Percentiles rank a stretch among this genome's conserved stretches.
Evolutionary conservation across 1,139 yeast species (phyloP).

Genomic region (Diutina mesorugosa): DNA sequence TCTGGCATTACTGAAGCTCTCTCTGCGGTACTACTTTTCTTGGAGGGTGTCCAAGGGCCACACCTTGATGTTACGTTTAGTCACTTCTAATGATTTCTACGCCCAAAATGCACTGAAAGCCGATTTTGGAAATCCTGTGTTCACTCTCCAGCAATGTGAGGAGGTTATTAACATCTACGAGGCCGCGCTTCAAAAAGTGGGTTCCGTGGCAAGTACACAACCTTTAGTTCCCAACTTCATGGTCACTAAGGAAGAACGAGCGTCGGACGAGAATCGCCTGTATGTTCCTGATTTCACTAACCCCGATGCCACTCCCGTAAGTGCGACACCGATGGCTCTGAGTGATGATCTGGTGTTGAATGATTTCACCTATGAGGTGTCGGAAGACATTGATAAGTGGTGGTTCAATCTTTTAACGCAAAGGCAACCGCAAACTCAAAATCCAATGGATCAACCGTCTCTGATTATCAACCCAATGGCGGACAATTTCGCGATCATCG

Average conservation of each 20-base stretch:
- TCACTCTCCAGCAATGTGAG: constrained; percentile 13
- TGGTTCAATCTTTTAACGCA: neutral
- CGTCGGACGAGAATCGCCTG: neutral
- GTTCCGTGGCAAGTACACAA: neutral
- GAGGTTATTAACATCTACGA: constrained; percentile 11
- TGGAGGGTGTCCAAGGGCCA: constrained; percentile 36
- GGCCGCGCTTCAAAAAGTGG: constrained; percentile 7
- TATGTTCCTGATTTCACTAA: neutral
- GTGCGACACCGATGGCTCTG: neutral
- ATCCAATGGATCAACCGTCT: neutral
- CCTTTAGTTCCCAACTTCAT: neutral
- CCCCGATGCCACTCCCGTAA: neutral
- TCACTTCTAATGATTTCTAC: constrained; percentile 18
- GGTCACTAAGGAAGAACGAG: neutral
- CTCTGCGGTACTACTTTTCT: constrained; percentile 30
- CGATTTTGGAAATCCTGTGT: constrained; percentile 5
- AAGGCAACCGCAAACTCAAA: neutral
- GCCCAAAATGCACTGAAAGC: constrained; percentile 9
- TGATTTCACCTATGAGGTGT: neutral
- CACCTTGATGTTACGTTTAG: constrained; percentile 13
- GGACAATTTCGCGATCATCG: neutral
- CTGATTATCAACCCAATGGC: neutral
- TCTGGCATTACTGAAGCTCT: neutral
- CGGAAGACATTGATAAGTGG: neutral
- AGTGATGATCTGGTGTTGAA: neutral